Evolutionary conservation across 371 early-diverging fungal genomes (phyloP).

Genomic region (Mucor indicus): DNA sequence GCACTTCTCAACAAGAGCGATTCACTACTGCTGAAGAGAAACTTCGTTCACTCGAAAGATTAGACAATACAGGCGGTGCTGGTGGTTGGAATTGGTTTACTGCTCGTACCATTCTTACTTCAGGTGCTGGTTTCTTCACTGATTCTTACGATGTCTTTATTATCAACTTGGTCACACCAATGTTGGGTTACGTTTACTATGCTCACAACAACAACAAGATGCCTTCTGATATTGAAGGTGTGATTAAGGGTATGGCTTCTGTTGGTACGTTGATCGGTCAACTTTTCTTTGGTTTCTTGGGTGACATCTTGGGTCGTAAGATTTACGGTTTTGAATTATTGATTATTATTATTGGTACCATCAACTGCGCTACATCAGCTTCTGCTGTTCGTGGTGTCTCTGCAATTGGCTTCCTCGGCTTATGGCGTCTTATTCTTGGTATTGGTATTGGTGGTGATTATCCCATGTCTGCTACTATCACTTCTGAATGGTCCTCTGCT

Average conservation of each 20-base stretch:
- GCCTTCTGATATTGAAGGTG: conserved; percentile 64
- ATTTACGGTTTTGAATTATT: conserved; percentile 87
- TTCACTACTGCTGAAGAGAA: conserved; percentile 32
- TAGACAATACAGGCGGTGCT: conserved; percentile 28
- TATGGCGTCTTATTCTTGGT: conserved; percentile 87
- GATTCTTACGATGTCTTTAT: conserved; percentile 91
- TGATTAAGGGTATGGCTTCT: conserved; percentile 78
- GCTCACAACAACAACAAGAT: conserved; percentile 52
- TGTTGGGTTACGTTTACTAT: conserved; percentile 78
- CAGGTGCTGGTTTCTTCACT: conserved; percentile 87
- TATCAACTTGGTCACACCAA: conserved; percentile 76
- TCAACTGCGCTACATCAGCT: conserved; percentile 78
- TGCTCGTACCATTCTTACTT: conserved; percentile 75
- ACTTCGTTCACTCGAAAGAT: conserved; percentile 35
- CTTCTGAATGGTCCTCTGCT: conserved; percentile 84
- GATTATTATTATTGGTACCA: conserved; percentile 74
- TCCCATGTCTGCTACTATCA: conserved; percentile 79
- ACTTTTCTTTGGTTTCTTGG: conserved; percentile 79
- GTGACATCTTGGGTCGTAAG: conserved; percentile 80
- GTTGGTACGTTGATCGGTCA: conserved; percentile 86
- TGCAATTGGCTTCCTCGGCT: conserved; percentile 68
- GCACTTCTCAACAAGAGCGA: conserved; percentile 15
- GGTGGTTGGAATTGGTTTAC: conserved; percentile 71
- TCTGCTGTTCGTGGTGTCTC: conserved; percentile 64
- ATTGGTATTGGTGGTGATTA: conserved; percentile 88